These are phyloP conservation scores for Viola odorata DNA, from an alignment of 345 rosid genomes.

Conservation along the genomic window DNA sequence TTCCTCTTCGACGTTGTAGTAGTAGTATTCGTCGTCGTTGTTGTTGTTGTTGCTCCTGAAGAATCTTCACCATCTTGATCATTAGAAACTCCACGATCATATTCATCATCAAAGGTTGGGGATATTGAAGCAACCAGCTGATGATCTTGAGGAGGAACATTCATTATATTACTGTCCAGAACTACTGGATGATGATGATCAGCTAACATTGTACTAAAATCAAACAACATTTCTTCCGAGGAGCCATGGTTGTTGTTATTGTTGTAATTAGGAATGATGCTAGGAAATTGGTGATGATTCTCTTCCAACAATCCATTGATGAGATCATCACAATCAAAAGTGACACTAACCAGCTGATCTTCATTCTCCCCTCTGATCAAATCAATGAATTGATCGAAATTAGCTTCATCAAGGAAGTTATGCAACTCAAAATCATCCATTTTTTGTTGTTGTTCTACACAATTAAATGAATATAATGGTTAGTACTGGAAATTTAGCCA, in stretches of 20 bases:
- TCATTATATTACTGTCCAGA: no score
- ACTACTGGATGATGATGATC: no score
- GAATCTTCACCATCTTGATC: constrained; percentile 46
- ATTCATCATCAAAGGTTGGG: constrained; percentile 38
- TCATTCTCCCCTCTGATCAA: constrained; percentile 48
- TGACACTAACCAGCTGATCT: constrained; percentile 8
- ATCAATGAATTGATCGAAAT: constrained; percentile 51
- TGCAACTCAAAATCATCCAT: constrained; percentile 27
- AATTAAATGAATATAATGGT: no score
- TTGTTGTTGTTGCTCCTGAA: constrained; percentile 52
- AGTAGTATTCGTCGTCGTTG: constrained; percentile 7
- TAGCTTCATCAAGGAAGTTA: constrained; percentile 46
- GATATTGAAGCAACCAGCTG: constrained; percentile 5
- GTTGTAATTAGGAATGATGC: no score
- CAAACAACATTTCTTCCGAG: no score
- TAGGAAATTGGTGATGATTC: constrained; percentile 3
- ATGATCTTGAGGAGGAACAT: neutral
- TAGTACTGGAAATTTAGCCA: no score
- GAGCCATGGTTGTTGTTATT: no score
- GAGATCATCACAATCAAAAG: constrained; percentile 31
- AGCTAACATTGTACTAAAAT: no score
- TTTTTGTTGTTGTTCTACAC: no score
- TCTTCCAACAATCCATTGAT: constrained; percentile 28
- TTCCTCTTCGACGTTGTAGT: constrained; percentile 23
- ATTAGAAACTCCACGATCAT: constrained; percentile 27